Conservation (phyloP, 78 protist genomes). For the Planoprotostelium fungivorum region DNA sequence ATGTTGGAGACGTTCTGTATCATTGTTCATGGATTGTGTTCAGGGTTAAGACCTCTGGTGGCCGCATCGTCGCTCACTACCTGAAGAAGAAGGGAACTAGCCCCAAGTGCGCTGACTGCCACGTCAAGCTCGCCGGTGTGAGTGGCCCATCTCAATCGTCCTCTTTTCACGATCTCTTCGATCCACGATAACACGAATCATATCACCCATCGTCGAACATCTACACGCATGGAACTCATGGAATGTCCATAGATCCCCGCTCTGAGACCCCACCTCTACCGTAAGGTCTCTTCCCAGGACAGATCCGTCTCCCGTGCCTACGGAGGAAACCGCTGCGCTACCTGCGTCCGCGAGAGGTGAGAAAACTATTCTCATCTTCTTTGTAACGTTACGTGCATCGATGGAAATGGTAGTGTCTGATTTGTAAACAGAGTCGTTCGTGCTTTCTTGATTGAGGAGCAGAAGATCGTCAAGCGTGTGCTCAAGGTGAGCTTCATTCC, state of each 20-base stretch:
- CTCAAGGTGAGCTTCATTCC: constrained; percentile 30
- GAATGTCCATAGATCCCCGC: constrained; percentile 36
- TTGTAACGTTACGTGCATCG: neutral
- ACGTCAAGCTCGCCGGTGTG: constrained; percentile 71
- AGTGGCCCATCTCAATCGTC: neutral
- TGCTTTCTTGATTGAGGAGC: constrained; percentile 97
- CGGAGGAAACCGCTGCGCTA: constrained; percentile 87
- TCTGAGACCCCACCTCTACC: constrained; percentile 64
- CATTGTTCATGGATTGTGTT: neutral
- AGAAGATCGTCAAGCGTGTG: constrained; percentile 92
- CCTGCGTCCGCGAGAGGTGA: constrained; percentile 84
- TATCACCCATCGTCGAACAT: neutral
- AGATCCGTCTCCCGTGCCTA: constrained; percentile 91
- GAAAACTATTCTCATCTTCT: neutral
- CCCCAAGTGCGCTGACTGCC: constrained; percentile 89
- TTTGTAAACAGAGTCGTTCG: constrained; percentile 77
- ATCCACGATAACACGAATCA: neutral
- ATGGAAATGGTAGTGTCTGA: neutral
- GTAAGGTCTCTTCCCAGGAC: constrained; percentile 53
- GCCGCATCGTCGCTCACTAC: constrained; percentile 70
- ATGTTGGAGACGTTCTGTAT: neutral
- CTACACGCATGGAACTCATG: neutral
- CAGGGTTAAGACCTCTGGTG: constrained; percentile 81
- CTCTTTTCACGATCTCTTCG: neutral
- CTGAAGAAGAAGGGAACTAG: constrained; percentile 64